phyloP scores from a whole-genome alignment of 305 asterid genomes.

The Fraxinus angustifolia region DNA sequence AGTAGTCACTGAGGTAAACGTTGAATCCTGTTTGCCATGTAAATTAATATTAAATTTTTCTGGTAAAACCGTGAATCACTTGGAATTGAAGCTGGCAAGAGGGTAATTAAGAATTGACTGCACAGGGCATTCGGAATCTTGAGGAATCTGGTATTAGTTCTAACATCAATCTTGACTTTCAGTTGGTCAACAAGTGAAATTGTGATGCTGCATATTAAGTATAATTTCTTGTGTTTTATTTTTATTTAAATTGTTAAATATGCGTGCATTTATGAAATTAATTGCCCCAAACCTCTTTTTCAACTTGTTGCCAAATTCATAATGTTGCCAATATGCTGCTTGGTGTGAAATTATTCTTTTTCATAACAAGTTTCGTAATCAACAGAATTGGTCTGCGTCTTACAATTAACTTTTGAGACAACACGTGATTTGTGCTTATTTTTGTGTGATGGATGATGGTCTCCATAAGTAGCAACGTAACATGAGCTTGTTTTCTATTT shows the following conservation, averaged over 20 bases:
- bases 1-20: neutral
- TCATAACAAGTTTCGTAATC: neutral
- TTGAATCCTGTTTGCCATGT: neutral
- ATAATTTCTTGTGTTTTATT: neutral
- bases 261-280: neutral
- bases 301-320: neutral
- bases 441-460: neutral
- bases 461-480: neutral
- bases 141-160: neutral
- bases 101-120: neutral
- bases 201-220: neutral
- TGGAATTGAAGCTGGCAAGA: neutral
- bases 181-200: neutral
- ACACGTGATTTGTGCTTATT: neutral
- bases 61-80: neutral
- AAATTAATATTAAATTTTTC: neutral
- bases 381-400: neutral
- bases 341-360: neutral
- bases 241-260: neutral
- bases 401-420: neutral
- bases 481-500: neutral
- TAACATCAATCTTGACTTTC: neutral
- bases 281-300: neutral
- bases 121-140: neutral
- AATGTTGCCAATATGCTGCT: neutral